phyloP scores from a whole-genome alignment of 805 yeast species.

The Saturnispora zaruensis region DNA sequence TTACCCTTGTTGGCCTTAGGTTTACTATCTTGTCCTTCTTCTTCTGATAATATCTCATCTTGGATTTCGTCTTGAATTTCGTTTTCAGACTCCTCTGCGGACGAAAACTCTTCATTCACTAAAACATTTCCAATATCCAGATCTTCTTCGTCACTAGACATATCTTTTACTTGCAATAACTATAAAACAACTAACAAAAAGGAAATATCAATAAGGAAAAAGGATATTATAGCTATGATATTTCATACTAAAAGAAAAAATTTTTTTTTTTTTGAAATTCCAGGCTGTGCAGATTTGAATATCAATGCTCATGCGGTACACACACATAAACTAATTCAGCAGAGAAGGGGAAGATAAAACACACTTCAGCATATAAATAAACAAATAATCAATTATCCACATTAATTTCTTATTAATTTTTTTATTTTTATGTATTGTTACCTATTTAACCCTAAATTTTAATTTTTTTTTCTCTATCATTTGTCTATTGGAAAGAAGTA shows the following conservation, averaged over 20 bases:
- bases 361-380: neutral
- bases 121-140: constrained; percentile 57
- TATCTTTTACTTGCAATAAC: constrained; percentile 7
- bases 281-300: neutral
- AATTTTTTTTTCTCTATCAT: neutral
- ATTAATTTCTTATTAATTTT: neutral
- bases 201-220: neutral
- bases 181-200: constrained; percentile 11
- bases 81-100: constrained; percentile 12
- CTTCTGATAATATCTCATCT: constrained; percentile 47
- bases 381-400: neutral
- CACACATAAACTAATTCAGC: neutral
- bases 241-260: neutral
- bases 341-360: neutral
- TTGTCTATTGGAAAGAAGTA: neutral
- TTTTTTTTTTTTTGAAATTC: neutral
- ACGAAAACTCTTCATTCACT: constrained; percentile 33
- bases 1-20: constrained; percentile 14
- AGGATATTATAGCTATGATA: neutral
- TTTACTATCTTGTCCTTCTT: constrained; percentile 28
- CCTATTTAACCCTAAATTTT: neutral
- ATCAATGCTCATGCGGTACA: neutral
- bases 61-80: constrained; percentile 29
- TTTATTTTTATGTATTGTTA: neutral
- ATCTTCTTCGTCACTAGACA: constrained; percentile 28